These are phyloP conservation scores for Penicillium cinerascens DNA, from an alignment of 495 filamentous ascomycete species.

Conservation along the genomic window DNA sequence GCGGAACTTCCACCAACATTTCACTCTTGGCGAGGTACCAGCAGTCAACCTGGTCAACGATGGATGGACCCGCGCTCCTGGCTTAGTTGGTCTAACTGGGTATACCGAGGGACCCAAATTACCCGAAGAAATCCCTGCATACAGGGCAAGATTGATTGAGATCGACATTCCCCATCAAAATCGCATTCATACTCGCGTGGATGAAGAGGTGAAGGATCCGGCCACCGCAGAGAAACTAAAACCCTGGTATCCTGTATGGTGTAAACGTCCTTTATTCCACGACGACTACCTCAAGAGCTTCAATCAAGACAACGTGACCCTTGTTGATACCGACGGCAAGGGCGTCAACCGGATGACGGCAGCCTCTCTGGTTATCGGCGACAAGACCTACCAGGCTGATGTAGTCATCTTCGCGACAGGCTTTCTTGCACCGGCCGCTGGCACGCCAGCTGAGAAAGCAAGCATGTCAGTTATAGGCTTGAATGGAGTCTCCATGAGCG, in stretches of 20 bases:
- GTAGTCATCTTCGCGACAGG: too few relatives aligned
- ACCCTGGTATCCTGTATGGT: constrained; percentile 30
- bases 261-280: constrained; percentile 32
- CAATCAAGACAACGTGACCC: constrained; percentile 22
- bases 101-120: neutral
- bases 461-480: too few relatives aligned
- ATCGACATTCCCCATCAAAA: constrained; percentile 2
- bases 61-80: constrained; percentile 38
- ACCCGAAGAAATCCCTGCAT: neutral
- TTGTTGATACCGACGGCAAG: constrained; percentile 31
- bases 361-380: too few relatives aligned
- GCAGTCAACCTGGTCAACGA: constrained; percentile 34
- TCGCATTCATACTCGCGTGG: constrained; percentile 1
- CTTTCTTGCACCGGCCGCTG: too few relatives aligned
- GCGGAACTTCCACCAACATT: constrained; percentile 17
- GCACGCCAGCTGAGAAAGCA: too few relatives aligned
- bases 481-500: too few relatives aligned
- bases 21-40: constrained; percentile 14
- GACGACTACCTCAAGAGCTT: constrained; percentile 32
- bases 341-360: constrained; percentile 8
- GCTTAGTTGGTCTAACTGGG: constrained; percentile 2
- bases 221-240: constrained; percentile 23
- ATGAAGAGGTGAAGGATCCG: constrained; percentile 9
- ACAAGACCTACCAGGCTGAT: too few relatives aligned
- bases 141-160: neutral